Percentiles rank a stretch among this genome's conserved stretches.
Conservation (phyloP, 164 flowering plant genomes). For the Magnolia changhungtana region DNA sequence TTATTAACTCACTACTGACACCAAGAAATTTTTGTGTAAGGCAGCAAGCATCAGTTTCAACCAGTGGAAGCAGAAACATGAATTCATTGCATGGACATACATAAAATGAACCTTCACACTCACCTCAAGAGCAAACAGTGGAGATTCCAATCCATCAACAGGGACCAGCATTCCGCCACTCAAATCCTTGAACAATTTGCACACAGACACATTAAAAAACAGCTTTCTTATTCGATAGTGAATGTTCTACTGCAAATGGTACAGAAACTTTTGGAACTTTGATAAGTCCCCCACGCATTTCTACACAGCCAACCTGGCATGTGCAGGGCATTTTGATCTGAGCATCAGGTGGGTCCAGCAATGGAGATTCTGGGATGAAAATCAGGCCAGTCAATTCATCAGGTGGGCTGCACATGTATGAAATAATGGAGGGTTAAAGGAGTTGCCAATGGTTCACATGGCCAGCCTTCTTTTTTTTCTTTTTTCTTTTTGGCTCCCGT, state of each 20-base stretch:
- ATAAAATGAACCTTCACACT: background rate
- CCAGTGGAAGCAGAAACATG: background rate
- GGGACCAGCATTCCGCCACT: conserved; percentile 85
- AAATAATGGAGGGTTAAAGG: no score
- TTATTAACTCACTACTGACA: no score
- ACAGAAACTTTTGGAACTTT: background rate
- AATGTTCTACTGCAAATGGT: background rate
- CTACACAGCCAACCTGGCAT: no score
- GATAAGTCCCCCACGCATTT: background rate
- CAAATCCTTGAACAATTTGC: conserved; percentile 52
- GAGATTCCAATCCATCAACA: conserved; percentile 82
- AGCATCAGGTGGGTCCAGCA: no score
- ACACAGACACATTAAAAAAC: background rate
- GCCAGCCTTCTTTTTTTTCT: no score
- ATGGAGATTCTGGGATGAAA: no score
- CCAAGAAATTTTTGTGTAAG: background rate
- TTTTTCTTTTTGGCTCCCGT: no score
- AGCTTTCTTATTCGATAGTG: background rate
- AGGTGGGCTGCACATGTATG: no score
- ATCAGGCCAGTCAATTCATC: no score
- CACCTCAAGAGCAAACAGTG: conserved; percentile 96
- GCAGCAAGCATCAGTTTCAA: background rate
- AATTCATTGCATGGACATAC: conserved; percentile 1
- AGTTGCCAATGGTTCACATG: no score
- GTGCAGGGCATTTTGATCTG: no score